Evolutionary conservation across 1,139 yeast genomes (phyloP), one percentile per base, ranked within the genome.

Genomic region (Meyerozyma guilliermondii): DNA sequence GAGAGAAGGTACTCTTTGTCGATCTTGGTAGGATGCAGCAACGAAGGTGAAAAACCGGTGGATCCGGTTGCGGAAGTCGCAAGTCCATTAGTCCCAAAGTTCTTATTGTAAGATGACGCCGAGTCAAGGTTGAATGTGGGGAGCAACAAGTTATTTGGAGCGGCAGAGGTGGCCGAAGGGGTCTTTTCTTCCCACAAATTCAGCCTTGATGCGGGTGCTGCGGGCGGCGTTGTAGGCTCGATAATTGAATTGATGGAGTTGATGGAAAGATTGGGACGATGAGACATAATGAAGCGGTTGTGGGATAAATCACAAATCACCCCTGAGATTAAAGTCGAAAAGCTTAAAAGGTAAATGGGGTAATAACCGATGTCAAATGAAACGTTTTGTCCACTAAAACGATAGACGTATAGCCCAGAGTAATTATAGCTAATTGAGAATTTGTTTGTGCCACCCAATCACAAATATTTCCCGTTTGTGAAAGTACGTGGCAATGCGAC

Each of bases 151-250:
- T 57, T 55, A 39, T 55, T 38, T 26, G 38, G 27, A 20, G 31
- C 47, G 40, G 20, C 39, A 39, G 29, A 41, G 27, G 18, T 35
- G 18, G 23, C 27, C 36, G 30, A 18, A 20, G 36, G 34, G 35
- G 16, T 26, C 33, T 40, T 44, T n/a, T 44, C 41, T 30, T 50
- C 55, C 56, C 55, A 52, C 22, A 51, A 38, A 9, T 44, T 39
- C 50, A 48, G 51, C 39, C 46, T 43, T 20, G 46, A 28, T 13
- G 40, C 39, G 5, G 13, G 13, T 26, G 39, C 27, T 26, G 34
- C 40, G 18, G 74, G 74, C 5, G 74, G 74, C 6, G 74, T 68
- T 17, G 71, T 63, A 23, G 74, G 74, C 50, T 68, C 74, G 31
- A 66, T 56, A 41, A 68, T 49, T 26, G 72, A 66, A 35, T 58